Conservation (phyloP, 2,329 filamentous ascomycete genomes). For the Cordyceps cicadae region DNA sequence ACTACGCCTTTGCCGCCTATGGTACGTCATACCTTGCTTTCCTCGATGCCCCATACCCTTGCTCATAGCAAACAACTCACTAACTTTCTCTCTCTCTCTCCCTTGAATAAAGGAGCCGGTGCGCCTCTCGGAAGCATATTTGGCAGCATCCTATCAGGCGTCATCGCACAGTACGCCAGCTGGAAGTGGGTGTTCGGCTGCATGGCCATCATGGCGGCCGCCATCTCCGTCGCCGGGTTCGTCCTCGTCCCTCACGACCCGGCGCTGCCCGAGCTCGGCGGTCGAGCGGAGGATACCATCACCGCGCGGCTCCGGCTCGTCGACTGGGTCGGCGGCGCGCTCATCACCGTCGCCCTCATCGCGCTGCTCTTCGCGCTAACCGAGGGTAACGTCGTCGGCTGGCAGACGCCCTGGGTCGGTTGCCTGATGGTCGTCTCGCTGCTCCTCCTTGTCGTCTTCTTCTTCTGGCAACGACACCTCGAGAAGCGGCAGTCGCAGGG, state of each 20-base stretch:
- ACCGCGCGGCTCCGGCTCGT: slow-evolving; percentile 37
- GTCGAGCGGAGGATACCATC: background rate
- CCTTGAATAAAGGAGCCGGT: slow-evolving; percentile 38
- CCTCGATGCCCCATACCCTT: background rate
- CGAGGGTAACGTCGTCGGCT: slow-evolving; percentile 61
- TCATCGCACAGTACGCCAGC: slow-evolving; percentile 52
- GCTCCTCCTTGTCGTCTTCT: slow-evolving; percentile 47
- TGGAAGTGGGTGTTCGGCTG: slow-evolving; percentile 65
- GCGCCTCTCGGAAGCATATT: slow-evolving; percentile 56
- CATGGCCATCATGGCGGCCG: slow-evolving; percentile 49
- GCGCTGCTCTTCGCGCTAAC: slow-evolving; percentile 59
- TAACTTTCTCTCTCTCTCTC: no score
- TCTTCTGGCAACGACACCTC: slow-evolving; percentile 49
- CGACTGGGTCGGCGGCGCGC: slow-evolving; percentile 58
- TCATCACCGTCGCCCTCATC: slow-evolving; percentile 55
- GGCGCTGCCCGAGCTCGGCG: slow-evolving; percentile 8
- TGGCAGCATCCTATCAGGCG: slow-evolving; percentile 56
- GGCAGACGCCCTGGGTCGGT: slow-evolving; percentile 55
- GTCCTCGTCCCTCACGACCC: slow-evolving; percentile 45
- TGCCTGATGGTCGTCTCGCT: slow-evolving; percentile 50
- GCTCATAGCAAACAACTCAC: background rate
- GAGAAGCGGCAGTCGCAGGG: slow-evolving; percentile 17
- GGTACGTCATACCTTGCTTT: slow-evolving; percentile 24
- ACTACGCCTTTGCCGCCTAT: slow-evolving; percentile 60
- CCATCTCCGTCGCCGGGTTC: slow-evolving; percentile 48